These are phyloP conservation scores for Aspergillus ochraceus DNA, from an alignment of 2,329 filamentous ascomycete genomes.

Conservation along the genomic window DNA sequence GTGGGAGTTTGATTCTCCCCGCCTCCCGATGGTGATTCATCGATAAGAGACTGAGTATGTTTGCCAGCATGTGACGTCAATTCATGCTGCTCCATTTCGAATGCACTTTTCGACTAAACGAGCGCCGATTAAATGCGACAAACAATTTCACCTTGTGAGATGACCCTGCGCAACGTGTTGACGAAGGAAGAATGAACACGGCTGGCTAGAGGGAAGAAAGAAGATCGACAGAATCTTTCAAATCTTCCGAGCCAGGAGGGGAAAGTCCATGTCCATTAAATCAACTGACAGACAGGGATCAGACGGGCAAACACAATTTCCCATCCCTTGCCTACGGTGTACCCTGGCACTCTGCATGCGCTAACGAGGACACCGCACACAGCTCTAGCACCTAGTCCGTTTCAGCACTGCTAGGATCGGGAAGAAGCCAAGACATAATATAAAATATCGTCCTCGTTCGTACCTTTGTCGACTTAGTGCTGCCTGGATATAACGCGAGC, in stretches of 20 bases:
- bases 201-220: not conserved
- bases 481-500: not conserved
- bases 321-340: not conserved
- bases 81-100: not conserved
- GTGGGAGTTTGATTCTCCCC: not conserved
- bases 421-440: not conserved
- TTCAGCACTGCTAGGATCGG: not conserved
- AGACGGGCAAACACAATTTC: not conserved
- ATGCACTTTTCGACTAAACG: not conserved
- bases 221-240: not conserved
- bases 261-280: not conserved
- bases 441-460: not conserved
- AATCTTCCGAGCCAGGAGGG: not conserved
- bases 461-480: not conserved
- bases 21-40: not conserved
- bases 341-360: not conserved
- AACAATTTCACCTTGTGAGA: not conserved
- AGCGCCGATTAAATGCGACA: not conserved
- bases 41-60: not conserved
- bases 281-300: not conserved
- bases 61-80: not conserved
- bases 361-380: not conserved
- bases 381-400: not conserved
- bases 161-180: not conserved
- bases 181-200: not conserved